Base-by-base conservation (phyloP, 2,329 filamentous ascomycete species). In the Coniochaeta hoffmannii region DNA sequence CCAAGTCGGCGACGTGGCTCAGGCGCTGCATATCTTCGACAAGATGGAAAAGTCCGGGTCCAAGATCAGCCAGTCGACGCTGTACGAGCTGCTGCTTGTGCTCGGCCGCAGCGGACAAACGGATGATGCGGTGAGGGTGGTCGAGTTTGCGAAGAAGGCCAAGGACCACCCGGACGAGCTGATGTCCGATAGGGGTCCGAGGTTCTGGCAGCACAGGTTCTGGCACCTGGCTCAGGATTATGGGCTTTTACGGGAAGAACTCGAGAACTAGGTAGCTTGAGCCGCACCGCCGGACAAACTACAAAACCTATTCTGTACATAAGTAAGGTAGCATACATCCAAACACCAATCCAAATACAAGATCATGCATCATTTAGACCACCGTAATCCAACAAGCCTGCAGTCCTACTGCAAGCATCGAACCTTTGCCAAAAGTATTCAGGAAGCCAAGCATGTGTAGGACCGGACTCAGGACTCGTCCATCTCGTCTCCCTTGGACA, bases 1-100 rank as follows among this genome's bases (percentile, higher is more conserved):
- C 8, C 61, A 69, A 12, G 69, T 73, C 10, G 79, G 80, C 49
- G 76, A 85, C 56, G 69, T 76, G 0, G 66, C 67, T 32, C 73
- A 68, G 31, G 81, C 82, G 1, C 71, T 81, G 62, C 65, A 64
- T 50, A 69, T 82, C 36, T 80, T 82, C 60, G 67, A 74, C 53
- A 69, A 73, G 58, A 69, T 82, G 17, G 64, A 71, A 54, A 64
- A 63, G 6, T 65, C 71, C 11, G 69, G 75, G 26, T 69, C 71
- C 4, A 68, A 70, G 15, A 72, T 78, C 12, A 71, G 72, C 22
- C 67, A 79, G 24, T 61, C 67, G 4, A 75, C 74, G 31, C 71
- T 79, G 60, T 64, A 66, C 11, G 73, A 75, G 8, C 63, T 82
- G 56, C 63, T 82, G 55, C 57, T 54, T 1, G 60, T 64, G 9